Evolutionary conservation across 139 green algal genomes (phyloP), one percentile per base, ranked within the genome.

Genomic region (Micractinium sp.): DNA sequence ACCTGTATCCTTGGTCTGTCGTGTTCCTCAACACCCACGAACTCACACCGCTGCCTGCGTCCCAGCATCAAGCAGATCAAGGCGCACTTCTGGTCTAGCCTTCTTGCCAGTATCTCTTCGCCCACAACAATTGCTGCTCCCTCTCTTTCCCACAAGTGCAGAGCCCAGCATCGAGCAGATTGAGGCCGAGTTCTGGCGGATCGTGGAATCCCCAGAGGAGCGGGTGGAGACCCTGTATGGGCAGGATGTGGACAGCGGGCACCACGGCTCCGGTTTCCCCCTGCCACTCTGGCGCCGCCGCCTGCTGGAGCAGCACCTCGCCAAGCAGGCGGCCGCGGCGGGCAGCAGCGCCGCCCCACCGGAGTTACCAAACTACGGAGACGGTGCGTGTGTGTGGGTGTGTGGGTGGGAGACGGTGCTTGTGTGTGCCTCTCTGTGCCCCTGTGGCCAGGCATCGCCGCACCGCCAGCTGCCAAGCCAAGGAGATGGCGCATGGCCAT

Each of bases 141-240:
- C 47, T 56, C 47, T 9, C 47, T 56, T 56, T 56, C 47, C 47
- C 47, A 5, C 47, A 56, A 5, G 36, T 31, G 83, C 83, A 82
- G 89, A 95, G 63, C 93, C 93, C 18, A 93, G 39, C 38, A 74
- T 95, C 5, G 91, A 93, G 35, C 88, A 97, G 77, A 91, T 97
- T n/a, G 95, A 98, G 92, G 92, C 83, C 13, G 95, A 97, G 87
- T 98, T 97, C 81, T 98, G 95, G 95, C 90, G 94, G 31, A 93
- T 98, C 33, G 95, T 98, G 82, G 95, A 98, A 87, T 71, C 61
- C 7, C 87, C 92, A 1, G 91, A 92, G 74, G 85, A 92, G 76
- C 88, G 90, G 22, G 84, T 97, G 60, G 94, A 96, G 82, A 89
- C 88, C 9, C 88, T 96, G 77, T 97, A 97, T 75, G 95, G 95